These are phyloP conservation scores for Trichoderma simmonsii DNA, from an alignment of 2,329 filamentous ascomycete genomes.

Conservation along the genomic window DNA sequence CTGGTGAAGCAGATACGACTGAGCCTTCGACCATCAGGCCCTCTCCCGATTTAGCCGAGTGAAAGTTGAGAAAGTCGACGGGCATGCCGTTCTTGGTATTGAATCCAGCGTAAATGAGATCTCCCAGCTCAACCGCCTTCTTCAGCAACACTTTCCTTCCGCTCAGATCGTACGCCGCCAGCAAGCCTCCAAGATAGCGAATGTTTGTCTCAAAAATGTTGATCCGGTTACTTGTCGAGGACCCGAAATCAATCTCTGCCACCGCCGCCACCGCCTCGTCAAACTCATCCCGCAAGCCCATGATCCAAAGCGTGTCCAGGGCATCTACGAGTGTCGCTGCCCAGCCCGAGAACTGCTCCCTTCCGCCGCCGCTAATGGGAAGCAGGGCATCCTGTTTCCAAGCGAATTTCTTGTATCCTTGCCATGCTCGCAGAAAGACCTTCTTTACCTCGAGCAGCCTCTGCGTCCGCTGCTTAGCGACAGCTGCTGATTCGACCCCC, in stretches of 20 bases:
- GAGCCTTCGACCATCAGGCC: constrained; percentile 33
- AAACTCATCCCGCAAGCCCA: constrained; percentile 65
- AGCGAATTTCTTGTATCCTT: constrained; percentile 58
- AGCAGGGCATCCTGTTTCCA: constrained; percentile 63
- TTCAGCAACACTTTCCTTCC: constrained; percentile 51
- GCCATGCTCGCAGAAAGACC: constrained; percentile 36
- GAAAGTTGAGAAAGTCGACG: constrained; percentile 46
- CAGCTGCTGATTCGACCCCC: constrained; percentile 26
- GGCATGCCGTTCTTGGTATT: constrained; percentile 69
- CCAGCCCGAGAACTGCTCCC: constrained; percentile 64
- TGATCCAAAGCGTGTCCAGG: constrained; percentile 70
- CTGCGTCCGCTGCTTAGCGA: constrained; percentile 26
- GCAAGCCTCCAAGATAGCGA: constrained; percentile 65
- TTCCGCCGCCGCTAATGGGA: constrained; percentile 50
- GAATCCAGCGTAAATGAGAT: constrained; percentile 63
- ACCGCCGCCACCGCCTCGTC: constrained; percentile 58
- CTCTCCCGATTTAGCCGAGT: constrained; percentile 35
- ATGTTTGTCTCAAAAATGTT: constrained; percentile 72
- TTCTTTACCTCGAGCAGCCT: constrained; percentile 34
- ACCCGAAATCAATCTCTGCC: constrained; percentile 58
- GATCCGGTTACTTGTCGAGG: constrained; percentile 45
- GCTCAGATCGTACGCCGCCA: constrained; percentile 68
- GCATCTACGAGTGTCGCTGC: constrained; percentile 65
- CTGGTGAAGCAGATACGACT: constrained; percentile 48
- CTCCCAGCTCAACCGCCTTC: constrained; percentile 62